Evolutionary conservation across 2,329 filamentous ascomycete species (phyloP), one percentile per base, ranked within the genome.

Genomic region (Arthrobotrys entomopaga): DNA sequence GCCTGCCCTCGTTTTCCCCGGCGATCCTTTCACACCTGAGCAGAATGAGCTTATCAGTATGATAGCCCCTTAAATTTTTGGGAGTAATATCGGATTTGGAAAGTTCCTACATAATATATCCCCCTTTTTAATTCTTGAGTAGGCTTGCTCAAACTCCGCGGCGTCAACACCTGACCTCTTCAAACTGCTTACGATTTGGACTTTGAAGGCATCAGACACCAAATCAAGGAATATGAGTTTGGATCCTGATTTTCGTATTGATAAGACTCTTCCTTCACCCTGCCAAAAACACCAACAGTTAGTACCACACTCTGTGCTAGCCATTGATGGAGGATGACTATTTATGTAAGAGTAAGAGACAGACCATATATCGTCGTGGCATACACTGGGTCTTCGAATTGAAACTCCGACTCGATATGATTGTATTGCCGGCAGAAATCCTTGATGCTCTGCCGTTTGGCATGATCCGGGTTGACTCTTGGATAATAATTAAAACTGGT

Each of bases 211-310:
- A 80, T 92, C 88, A 80, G 92, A 88, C 77, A 88, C 84, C 57
- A 98, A 83, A 82, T 95, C 91, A 77, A 97, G 81, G 81, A 99
- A 99, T 76, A 92, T 84, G 78, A 99, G 88, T 82, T 91, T 92
- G 78, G 87, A 89, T 77, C 93, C 89, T 64, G 88, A 86, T 54
- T 87, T 84, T 76, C 92, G 90, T 80, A 91, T 86, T 53, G 89
- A 88, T 79, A 86, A 85, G 76, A 97, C 85, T 80, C 92, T 92
- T 81, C 93, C 92, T 89, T 83, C 80, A 80, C 65, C 76, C 71
- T 77, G 65, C 66, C 75, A 46, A 58, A 77, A 77, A 73, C 59
- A 77, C 76, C 67, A 65, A 63, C 56, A 77, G 57, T 76, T 70
- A 65, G 63, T 26, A 53, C 42, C 8, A 43, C 2, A 40, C 7